These are phyloP conservation scores for Aphanomyces cochlioides DNA, from an alignment of 352 stramenopile species.

Conservation along the genomic window DNA sequence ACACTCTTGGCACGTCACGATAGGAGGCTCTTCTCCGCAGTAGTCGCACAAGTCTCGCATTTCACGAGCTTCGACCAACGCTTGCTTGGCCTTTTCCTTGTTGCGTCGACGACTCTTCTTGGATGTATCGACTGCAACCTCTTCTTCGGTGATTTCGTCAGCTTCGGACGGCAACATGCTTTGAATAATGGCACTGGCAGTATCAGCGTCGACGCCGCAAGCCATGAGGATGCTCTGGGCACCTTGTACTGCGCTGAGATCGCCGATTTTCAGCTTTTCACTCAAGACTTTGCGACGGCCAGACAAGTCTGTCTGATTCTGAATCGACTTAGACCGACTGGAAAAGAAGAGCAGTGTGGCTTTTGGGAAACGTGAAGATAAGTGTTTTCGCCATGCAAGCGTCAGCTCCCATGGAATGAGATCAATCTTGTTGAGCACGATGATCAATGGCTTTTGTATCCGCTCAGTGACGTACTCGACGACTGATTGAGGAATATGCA, in stretches of 20 bases:
- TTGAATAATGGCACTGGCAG: conserved; percentile 57
- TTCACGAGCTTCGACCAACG: conserved; percentile 24
- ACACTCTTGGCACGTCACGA: conserved; percentile 52
- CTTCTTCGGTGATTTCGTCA: conserved; percentile 23
- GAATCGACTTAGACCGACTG: conserved; percentile 67
- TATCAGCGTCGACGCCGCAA: conserved; percentile 50
- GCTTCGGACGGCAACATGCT: conserved; percentile 51
- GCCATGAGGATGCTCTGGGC: conserved; percentile 64
- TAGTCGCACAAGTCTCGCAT: conserved; percentile 49
- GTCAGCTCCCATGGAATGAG: conserved; percentile 60
- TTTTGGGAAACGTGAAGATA: conserved; percentile 60
- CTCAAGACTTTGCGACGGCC: conserved; percentile 64
- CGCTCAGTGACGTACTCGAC: conserved; percentile 74
- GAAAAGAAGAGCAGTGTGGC: conserved; percentile 73
- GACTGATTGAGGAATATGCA: conserved; percentile 61
- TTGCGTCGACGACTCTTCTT: conserved; percentile 45
- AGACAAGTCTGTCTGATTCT: conserved; percentile 61
- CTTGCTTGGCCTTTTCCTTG: conserved; percentile 49
- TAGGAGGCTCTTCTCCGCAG: conserved; percentile 60
- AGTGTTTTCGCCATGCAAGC: conserved; percentile 60
- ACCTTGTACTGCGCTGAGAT: conserved; percentile 57
- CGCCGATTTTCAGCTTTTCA: conserved; percentile 76
- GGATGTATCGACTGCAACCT: conserved; percentile 36
- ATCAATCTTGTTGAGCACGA: conserved; percentile 86
- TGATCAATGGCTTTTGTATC: conserved; percentile 68